These are phyloP conservation scores for Takashimella koratensis DNA, from an alignment of 1,284 basidiomycete genomes.

Conservation along the genomic window DNA sequence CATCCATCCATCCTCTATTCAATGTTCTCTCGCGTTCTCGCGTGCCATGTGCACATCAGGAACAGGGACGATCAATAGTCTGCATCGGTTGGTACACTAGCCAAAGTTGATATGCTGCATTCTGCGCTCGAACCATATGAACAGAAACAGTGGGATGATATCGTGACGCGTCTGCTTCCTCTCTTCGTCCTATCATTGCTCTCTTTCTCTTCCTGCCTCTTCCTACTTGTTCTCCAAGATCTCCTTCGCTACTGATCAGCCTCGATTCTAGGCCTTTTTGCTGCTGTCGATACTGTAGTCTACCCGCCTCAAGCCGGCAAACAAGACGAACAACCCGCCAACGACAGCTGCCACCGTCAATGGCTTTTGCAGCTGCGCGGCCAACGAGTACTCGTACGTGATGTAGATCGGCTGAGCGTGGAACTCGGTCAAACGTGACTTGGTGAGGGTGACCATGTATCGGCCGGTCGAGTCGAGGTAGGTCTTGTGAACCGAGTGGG, in stretches of 20 bases:
- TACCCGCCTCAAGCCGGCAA: slow-evolving; percentile 42
- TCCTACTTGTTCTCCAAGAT: slow-evolving; percentile 2
- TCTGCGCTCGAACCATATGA: too few relatives aligned
- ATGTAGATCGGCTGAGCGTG: slow-evolving; percentile 59
- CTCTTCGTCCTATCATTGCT: background rate
- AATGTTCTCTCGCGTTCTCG: too few relatives aligned
- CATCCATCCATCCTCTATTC: too few relatives aligned
- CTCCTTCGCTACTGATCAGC: too few relatives aligned
- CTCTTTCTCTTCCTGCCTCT: background rate
- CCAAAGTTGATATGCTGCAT: too few relatives aligned
- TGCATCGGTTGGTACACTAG: too few relatives aligned
- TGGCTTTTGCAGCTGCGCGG: slow-evolving; percentile 78
- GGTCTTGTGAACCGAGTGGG: slow-evolving; percentile 65
- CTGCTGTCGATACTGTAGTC: slow-evolving; percentile 44
- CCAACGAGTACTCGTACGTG: slow-evolving; percentile 72
- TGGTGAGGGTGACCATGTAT: slow-evolving; percentile 69
- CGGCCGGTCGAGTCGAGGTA: slow-evolving; percentile 94
- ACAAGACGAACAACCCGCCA: slow-evolving; percentile 39
- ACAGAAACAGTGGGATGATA: too few relatives aligned
- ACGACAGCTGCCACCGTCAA: slow-evolving; percentile 52
- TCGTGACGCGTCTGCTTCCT: too few relatives aligned
- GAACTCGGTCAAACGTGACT: slow-evolving; percentile 69
- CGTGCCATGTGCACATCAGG: too few relatives aligned
- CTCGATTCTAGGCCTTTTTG: too few relatives aligned
- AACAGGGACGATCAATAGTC: too few relatives aligned